phyloP scores from a whole-genome alignment of 345 rosid genomes.

The Erodium maritimum region DNA sequence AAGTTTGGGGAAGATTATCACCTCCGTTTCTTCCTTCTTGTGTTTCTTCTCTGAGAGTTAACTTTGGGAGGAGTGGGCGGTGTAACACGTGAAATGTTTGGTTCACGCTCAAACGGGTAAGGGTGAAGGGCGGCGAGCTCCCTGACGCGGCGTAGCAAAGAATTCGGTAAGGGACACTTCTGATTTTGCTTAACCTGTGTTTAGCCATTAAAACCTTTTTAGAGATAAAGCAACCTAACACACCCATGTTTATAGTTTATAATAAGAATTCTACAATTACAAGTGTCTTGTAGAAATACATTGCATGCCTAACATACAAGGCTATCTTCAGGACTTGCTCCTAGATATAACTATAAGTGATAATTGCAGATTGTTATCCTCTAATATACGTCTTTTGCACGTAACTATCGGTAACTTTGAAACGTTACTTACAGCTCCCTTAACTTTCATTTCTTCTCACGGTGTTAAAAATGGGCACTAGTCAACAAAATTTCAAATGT shows the following conservation, averaged over 20 bases:
- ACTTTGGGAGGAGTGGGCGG: slow-evolving; percentile 5
- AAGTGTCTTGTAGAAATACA: background rate
- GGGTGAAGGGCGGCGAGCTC: slow-evolving; percentile 72
- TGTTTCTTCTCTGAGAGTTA: slow-evolving; percentile 22
- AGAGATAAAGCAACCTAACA: background rate
- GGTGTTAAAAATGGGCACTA: too few relatives aligned
- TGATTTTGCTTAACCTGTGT: slow-evolving; percentile 40
- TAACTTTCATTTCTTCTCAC: too few relatives aligned
- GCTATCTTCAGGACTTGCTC: too few relatives aligned
- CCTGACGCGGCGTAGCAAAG: slow-evolving; percentile 37
- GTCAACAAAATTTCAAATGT: too few relatives aligned
- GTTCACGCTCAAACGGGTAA: slow-evolving; percentile 34
- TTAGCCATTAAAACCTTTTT: slow-evolving; percentile 3
- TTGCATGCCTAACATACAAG: too few relatives aligned
- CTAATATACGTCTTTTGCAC: too few relatives aligned
- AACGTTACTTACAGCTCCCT: too few relatives aligned
- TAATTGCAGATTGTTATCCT: too few relatives aligned
- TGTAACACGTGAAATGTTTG: slow-evolving; percentile 8
- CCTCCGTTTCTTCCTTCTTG: slow-evolving; percentile 17
- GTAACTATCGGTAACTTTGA: too few relatives aligned
- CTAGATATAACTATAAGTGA: too few relatives aligned
- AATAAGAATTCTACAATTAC: too few relatives aligned
- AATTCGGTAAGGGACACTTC: slow-evolving; percentile 40
- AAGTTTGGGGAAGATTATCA: background rate
- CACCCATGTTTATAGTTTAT: background rate